phyloP scores from a whole-genome alignment of 2,329 filamentous ascomycete species.

The Diaporthe sp. region DNA sequence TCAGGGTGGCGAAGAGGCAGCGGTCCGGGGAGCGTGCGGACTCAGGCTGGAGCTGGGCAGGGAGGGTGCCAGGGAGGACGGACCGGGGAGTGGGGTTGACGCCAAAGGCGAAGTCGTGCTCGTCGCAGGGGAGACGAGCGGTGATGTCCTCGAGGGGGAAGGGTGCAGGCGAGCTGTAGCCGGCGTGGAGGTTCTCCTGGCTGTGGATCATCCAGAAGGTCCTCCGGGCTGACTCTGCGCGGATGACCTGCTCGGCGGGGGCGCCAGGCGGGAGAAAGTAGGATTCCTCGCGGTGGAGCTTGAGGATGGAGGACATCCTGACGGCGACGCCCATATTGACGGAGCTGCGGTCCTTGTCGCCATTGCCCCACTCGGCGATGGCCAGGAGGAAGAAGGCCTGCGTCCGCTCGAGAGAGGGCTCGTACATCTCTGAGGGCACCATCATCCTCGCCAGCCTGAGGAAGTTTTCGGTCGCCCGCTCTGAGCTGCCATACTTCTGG shows the following conservation, averaged over 20 bases:
- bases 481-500: conserved; percentile 45
- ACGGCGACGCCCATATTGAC: conserved; percentile 57
- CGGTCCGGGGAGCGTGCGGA: conserved; percentile 45
- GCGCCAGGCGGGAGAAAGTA: conserved; percentile 48
- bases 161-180: conserved; percentile 50
- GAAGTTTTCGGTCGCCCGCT: conserved; percentile 49
- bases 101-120: conserved; percentile 56
- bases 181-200: conserved; percentile 55
- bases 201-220: conserved; percentile 57
- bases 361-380: conserved; percentile 53
- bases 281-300: conserved; percentile 54
- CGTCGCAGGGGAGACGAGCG: conserved; percentile 53
- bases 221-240: conserved; percentile 51
- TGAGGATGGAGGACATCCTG: conserved; percentile 52
- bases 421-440: conserved; percentile 49
- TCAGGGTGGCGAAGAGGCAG: conserved; percentile 55
- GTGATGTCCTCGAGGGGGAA: conserved; percentile 55
- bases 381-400: conserved; percentile 52
- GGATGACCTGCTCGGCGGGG: conserved; percentile 49
- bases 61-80: conserved; percentile 51
- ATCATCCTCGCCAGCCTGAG: conserved; percentile 46
- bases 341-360: conserved; percentile 49
- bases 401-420: conserved; percentile 48
- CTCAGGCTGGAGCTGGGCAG: conserved; percentile 47
- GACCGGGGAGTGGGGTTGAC: conserved; percentile 48